phyloP scores from a whole-genome alignment of 192 early-diverging fungal species.

The Lunasporangiospora selenospora region DNA sequence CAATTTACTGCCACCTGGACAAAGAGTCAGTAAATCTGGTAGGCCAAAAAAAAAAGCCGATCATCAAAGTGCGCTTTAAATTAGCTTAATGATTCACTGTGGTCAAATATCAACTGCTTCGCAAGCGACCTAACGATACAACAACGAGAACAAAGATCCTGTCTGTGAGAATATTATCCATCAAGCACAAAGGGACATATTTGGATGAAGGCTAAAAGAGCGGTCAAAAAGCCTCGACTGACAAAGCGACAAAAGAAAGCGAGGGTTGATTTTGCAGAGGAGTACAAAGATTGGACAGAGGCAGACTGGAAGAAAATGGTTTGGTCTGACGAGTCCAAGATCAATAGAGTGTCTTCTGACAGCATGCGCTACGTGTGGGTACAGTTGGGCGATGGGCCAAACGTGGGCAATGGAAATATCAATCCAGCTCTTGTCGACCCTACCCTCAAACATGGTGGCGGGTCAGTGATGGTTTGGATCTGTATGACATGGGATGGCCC shows the following conservation, averaged over 20 bases:
- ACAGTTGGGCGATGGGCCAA: too few relatives aligned
- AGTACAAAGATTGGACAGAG: slow-evolving; percentile 12
- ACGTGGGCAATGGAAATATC: not conserved
- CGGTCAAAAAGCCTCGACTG: slow-evolving; percentile 1
- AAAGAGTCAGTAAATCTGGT: too few relatives aligned
- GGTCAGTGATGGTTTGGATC: slow-evolving; percentile 25
- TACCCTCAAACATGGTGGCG: slow-evolving; percentile 24
- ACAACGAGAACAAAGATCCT: too few relatives aligned
- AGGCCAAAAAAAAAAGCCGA: too few relatives aligned
- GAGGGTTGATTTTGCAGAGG: not conserved
- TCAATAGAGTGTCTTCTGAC: slow-evolving; percentile 25
- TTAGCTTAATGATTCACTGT: too few relatives aligned
- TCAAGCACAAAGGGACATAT: too few relatives aligned
- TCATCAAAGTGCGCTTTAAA: too few relatives aligned
- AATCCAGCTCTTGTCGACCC: not conserved
- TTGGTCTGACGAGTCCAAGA: slow-evolving; percentile 18
- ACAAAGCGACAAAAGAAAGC: not conserved
- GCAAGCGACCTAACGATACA: too few relatives aligned
- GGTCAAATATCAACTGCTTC: too few relatives aligned
- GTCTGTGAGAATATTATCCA: too few relatives aligned
- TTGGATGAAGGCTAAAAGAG: slow-evolving; percentile 10
- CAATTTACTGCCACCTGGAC: too few relatives aligned
- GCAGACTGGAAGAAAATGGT: slow-evolving; percentile 10
- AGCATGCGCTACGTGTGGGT: slow-evolving; percentile 11
- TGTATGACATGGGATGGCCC: slow-evolving; percentile 26